phyloP scores from a whole-genome alignment of 2,329 filamentous ascomycete species.

The Ophiognomonia clavigignenti-juglandacearum region DNA sequence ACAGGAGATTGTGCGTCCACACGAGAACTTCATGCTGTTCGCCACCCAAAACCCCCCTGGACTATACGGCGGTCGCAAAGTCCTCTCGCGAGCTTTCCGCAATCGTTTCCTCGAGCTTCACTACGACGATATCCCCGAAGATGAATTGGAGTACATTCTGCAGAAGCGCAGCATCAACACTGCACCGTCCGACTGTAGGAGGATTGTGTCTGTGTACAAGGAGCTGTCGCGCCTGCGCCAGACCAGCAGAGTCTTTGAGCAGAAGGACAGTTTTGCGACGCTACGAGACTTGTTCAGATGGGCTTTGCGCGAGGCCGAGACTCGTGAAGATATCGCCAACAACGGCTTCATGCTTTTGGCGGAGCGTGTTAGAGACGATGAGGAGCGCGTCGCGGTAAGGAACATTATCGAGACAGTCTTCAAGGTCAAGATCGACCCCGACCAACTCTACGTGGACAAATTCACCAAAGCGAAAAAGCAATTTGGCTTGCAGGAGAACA shows the following conservation, averaged over 20 bases:
- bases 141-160: slow-evolving; percentile 87
- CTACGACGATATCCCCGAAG: slow-evolving; percentile 95
- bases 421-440: slow-evolving; percentile 75
- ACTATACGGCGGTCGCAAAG: slow-evolving; percentile 90
- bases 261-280: slow-evolving; percentile 96
- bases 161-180: slow-evolving; percentile 81
- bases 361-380: slow-evolving; percentile 86
- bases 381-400: slow-evolving; percentile 81
- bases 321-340: slow-evolving; percentile 78
- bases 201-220: slow-evolving; percentile 91
- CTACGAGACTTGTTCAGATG: slow-evolving; percentile 93
- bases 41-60: slow-evolving; percentile 97
- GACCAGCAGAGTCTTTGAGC: slow-evolving; percentile 87
- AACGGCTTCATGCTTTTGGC: slow-evolving; percentile 97
- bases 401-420: slow-evolving; percentile 85
- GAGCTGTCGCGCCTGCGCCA: slow-evolving; percentile 87
- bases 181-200: slow-evolving; percentile 82
- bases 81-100: slow-evolving; percentile 87
- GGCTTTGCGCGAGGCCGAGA: slow-evolving; percentile 81
- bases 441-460: slow-evolving; percentile 63
- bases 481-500: slow-evolving; percentile 41
- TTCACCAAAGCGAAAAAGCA: slow-evolving; percentile 51
- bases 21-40: slow-evolving; percentile 95
- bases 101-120: slow-evolving; percentile 97
- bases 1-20: slow-evolving; percentile 86